Base-by-base conservation (phyloP, 1,284 basidiomycete genomes). In the Puccinia polysora region DNA sequence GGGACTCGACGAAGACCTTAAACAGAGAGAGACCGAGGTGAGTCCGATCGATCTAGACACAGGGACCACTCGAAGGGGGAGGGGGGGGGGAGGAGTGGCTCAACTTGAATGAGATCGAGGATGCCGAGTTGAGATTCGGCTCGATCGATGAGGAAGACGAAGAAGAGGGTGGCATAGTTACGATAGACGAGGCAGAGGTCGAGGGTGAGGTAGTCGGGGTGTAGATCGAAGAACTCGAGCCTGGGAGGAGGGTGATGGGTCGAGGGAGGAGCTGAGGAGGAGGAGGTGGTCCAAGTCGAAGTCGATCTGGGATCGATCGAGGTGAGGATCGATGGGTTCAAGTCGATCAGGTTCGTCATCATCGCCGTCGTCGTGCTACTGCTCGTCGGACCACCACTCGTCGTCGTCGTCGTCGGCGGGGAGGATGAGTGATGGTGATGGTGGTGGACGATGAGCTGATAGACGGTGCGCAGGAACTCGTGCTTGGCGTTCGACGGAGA, bases 101-200 rank as follows among this genome's bases (percentile, higher is more conserved):
- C 74, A 78, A 92, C 93, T 85, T 99, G 96, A 60, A 99, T 98
- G 74, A 99, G 81, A 79, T 99, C 96, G 58, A 99, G 81, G 73
- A 98, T 90, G 0, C 94, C 96, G 14, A 99, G 84, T 81, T 98
- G 95, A 78, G 90, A 94, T 82, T 98, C 95, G 50, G 90, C 89
- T 43, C 87, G 87, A 77, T 97, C 95, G 30, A 97, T 93, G 6
- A 97, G 89, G 79, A 97, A 95, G 15, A 96, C 93, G 79, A 98
- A 98, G 82, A 92, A 94, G 32, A 98, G 84, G 1, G 95, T 98
- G 1, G 95, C 95, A 80, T 97, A 97, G 81, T 77, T 75, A 60
- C 83, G 75, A 75, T 84, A 84, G 52, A 84, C 82, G 69, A 84
- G 80, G 55, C 82, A 76, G 45, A 81, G 78, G 62, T 83, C 81